Conservation (phyloP, 108 stramenopile species). For the Parietichytrium sp. region DNA sequence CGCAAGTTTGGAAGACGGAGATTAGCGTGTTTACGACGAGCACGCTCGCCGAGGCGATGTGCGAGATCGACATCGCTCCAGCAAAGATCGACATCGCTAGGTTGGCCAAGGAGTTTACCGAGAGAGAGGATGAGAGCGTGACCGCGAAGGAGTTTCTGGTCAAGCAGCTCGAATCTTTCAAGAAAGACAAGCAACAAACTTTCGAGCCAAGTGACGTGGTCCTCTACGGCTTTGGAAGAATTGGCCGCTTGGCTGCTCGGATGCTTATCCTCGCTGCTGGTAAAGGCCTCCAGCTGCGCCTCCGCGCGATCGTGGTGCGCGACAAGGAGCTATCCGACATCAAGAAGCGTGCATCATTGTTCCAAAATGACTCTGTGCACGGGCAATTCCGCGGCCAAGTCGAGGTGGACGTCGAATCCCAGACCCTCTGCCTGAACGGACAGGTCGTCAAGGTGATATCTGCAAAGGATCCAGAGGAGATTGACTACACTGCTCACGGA, state of each 20-base stretch:
- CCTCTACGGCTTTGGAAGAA: slow-evolving; percentile 99
- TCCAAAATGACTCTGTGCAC: slow-evolving; percentile 40
- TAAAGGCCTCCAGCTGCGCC: slow-evolving; percentile 41
- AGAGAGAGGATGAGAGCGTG: background rate
- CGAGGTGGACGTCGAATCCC: background rate
- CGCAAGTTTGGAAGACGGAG: background rate
- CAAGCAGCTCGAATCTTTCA: background rate
- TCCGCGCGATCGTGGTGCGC: slow-evolving; percentile 41
- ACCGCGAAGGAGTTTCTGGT: slow-evolving; percentile 9
- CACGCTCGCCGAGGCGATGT: slow-evolving; percentile 8
- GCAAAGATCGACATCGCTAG: slow-evolving; percentile 28
- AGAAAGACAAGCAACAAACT: background rate
- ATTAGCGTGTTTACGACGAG: background rate
- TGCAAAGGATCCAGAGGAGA: slow-evolving; percentile 30
- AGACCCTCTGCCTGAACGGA: slow-evolving; percentile 38
- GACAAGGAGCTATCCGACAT: slow-evolving; percentile 32
- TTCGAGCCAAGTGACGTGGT: slow-evolving; percentile 41
- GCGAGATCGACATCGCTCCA: background rate
- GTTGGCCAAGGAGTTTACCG: slow-evolving; percentile 6
- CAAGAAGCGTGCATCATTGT: slow-evolving; percentile 37
- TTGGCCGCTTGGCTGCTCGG: slow-evolving; percentile 97
- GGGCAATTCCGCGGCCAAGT: slow-evolving; percentile 39
- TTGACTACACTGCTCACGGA: slow-evolving; percentile 44
- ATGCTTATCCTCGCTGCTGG: slow-evolving; percentile 29
- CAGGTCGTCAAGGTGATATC: slow-evolving; percentile 38